These are phyloP conservation scores for Wallacemonas collosoma DNA, from an alignment of 208 protist genomes.

Conservation along the genomic window DNA sequence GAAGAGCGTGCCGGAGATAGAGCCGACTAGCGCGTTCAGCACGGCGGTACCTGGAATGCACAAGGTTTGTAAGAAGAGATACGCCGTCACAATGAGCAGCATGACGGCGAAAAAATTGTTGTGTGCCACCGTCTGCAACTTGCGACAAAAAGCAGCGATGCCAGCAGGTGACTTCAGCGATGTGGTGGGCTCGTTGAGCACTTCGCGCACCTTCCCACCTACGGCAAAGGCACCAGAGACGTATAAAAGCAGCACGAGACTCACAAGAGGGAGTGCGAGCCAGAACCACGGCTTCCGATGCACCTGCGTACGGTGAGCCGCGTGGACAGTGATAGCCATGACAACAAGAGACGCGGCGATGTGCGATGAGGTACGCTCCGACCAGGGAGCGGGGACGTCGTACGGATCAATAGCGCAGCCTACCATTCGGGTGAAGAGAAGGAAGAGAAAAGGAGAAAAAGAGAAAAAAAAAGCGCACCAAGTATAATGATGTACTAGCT, in stretches of 20 bases:
- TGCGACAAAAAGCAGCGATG: conserved; percentile 48
- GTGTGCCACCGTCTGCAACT: conserved; percentile 39
- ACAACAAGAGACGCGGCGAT: conserved; percentile 11
- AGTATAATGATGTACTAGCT: neutral
- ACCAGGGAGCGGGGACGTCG: neutral
- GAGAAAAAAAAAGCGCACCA: neutral
- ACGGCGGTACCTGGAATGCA: conserved; percentile 89
- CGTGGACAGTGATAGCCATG: conserved; percentile 31
- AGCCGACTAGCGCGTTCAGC: conserved; percentile 81
- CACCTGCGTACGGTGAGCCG: conserved; percentile 20
- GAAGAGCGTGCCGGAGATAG: conserved; percentile 67
- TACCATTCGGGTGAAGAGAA: neutral
- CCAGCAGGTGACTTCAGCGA: conserved; percentile 43
- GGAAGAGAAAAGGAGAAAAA: neutral
- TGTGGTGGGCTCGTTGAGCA: conserved; percentile 28
- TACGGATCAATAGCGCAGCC: neutral
- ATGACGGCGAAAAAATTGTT: conserved; percentile 41
- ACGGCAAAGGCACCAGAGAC: conserved; percentile 41
- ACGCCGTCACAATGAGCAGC: conserved; percentile 48
- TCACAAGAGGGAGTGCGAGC: conserved; percentile 22
- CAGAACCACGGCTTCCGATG: neutral
- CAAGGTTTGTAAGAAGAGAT: conserved; percentile 84
- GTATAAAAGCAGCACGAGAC: conserved; percentile 37
- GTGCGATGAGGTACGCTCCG: neutral
- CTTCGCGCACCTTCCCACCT: conserved; percentile 22